Percentiles rank a stretch among this genome's conserved stretches.
Evolutionary conservation across 164 flowering plant genomes (phyloP).

Genomic region (Pachysandra terminalis): DNA sequence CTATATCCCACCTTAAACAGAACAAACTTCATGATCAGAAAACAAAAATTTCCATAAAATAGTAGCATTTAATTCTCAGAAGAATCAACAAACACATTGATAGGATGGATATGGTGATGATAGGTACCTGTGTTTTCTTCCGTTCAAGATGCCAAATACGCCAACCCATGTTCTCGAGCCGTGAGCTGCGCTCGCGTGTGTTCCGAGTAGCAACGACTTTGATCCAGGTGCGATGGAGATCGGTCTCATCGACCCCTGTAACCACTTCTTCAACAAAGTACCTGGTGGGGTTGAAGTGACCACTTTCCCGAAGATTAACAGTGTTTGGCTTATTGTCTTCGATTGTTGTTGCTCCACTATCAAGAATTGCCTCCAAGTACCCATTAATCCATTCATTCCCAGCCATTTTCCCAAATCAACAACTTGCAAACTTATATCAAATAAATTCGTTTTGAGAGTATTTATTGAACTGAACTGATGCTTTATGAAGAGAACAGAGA

Average conservation of each 20-base stretch:
- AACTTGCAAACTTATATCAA: background rate
- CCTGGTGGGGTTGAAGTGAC: slow-evolving; percentile 79
- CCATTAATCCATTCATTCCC: slow-evolving; percentile 97
- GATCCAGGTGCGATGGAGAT: slow-evolving; percentile 93
- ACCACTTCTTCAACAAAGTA: slow-evolving; percentile 92
- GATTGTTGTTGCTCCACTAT: slow-evolving; percentile 51
- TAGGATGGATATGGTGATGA: slow-evolving; percentile 22
- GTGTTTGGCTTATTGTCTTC: slow-evolving; percentile 37
- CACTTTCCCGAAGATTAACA: slow-evolving; percentile 41
- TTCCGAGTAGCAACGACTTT: slow-evolving; percentile 95
- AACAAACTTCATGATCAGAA: too few species aligned
- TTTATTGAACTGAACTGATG: background rate
- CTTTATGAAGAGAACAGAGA: background rate
- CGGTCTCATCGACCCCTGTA: slow-evolving; percentile 84
- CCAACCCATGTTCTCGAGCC: slow-evolving; percentile 99
- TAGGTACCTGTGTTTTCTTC: slow-evolving; percentile 67
- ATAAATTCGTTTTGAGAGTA: background rate
- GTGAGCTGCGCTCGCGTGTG: slow-evolving; percentile 72
- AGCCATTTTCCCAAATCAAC: slow-evolving; percentile 39
- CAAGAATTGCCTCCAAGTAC: slow-evolving; percentile 82
- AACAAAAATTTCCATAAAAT: too few species aligned
- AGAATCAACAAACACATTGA: background rate
- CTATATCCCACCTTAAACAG: too few species aligned
- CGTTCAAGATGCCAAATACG: slow-evolving; percentile 96
- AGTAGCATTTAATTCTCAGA: slow-evolving; percentile 28